Evolutionary conservation across 345 rosid genomes (phyloP).

Genomic region (Leavenworthia alabamica): DNA sequence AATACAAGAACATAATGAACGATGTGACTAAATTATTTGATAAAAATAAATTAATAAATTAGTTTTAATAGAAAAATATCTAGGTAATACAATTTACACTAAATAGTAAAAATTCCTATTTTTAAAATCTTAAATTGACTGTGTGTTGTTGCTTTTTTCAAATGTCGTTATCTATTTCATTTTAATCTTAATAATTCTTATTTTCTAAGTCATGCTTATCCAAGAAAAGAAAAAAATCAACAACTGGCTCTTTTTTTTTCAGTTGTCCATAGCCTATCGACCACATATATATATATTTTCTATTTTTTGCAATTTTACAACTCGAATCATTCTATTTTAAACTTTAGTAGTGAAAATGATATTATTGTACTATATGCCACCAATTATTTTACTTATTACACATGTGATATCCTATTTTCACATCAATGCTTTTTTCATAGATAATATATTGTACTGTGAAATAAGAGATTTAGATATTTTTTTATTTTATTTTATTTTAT

Average conservation of each 20-base stretch:
- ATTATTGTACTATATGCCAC: neutral
- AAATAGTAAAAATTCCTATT: neutral
- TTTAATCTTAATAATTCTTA: constrained; percentile 17
- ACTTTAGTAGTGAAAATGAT: constrained; percentile 19
- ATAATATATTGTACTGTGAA: neutral
- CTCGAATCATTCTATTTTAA: constrained; percentile 22
- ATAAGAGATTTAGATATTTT: neutral
- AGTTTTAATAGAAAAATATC: neutral
- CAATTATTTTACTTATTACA: neutral
- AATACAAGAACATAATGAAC: constrained; percentile 8
- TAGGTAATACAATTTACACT: neutral
- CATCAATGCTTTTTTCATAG: neutral
- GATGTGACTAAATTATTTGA: neutral
- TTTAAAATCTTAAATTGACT: neutral
- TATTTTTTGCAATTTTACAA: neutral
- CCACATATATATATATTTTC: constrained; percentile 12
- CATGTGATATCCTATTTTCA: neutral
- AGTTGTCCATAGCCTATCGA: constrained; percentile 9
- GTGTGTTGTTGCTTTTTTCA: constrained; percentile 5
- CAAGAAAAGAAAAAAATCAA: constrained; percentile 9
- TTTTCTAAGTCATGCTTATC: constrained; percentile 27
- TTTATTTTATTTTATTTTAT: no score
- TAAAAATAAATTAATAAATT: no score
- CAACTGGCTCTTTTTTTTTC: constrained; percentile 7
- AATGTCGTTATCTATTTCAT: constrained; percentile 6